These are phyloP conservation scores for Candida patagonica DNA, from an alignment of 805 yeast species.

Conservation along the genomic window DNA sequence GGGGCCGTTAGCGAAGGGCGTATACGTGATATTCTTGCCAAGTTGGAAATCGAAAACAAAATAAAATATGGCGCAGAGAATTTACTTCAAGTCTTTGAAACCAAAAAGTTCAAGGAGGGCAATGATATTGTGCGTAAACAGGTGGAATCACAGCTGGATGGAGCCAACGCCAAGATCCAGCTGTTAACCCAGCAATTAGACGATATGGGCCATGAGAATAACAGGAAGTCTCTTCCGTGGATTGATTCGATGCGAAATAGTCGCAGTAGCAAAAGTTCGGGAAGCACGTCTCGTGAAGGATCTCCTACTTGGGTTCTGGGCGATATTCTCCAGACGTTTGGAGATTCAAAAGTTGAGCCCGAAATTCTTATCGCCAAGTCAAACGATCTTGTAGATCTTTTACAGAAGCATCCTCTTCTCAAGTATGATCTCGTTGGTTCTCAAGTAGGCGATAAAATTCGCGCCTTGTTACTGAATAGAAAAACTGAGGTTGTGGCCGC, in stretches of 20 bases:
- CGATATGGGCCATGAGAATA: constrained; percentile 10
- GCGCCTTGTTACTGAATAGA: constrained; percentile 47
- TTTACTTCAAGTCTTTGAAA: constrained; percentile 25
- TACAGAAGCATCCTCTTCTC: constrained; percentile 49
- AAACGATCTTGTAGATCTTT: constrained; percentile 51
- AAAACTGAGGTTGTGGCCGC: constrained; percentile 59
- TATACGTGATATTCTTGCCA: constrained; percentile 22
- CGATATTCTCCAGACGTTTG: constrained; percentile 50
- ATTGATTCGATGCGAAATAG: not conserved
- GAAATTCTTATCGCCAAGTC: constrained; percentile 47
- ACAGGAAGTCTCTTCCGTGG: not conserved
- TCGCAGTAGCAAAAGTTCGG: not conserved
- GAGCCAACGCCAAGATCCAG: constrained; percentile 23
- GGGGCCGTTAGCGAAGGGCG: constrained; percentile 8
- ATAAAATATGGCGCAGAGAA: constrained; percentile 31
- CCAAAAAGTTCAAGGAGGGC: constrained; percentile 15
- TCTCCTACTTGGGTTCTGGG: constrained; percentile 57
- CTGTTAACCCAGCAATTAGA: constrained; percentile 16
- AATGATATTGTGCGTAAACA: constrained; percentile 15
- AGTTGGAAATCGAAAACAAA: constrained; percentile 29
- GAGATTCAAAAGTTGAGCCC: constrained; percentile 42
- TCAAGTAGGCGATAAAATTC: constrained; percentile 37
- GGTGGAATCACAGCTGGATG: constrained; percentile 23
- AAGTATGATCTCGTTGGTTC: constrained; percentile 48
- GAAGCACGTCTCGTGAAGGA: constrained; percentile 10